phyloP scores from a whole-genome alignment of 257 asterid genomes.

The Prunella vulgaris region DNA sequence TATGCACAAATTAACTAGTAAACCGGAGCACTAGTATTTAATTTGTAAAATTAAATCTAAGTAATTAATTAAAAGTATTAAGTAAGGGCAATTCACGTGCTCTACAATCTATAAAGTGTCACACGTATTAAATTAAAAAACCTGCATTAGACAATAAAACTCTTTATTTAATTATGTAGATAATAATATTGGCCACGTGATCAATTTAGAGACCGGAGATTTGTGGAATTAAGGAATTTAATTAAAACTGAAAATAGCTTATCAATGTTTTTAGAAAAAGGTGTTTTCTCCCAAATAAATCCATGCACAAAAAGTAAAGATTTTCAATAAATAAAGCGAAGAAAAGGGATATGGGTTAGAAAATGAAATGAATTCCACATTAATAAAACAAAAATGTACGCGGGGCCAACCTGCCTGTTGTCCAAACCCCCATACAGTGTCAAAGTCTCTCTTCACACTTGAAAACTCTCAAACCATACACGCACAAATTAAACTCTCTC shows the following conservation, averaged over 20 bases:
- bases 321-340: slow-evolving; percentile 1
- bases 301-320: no score
- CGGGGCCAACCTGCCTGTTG: slow-evolving; percentile 41
- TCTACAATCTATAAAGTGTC: background rate
- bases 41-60: no score
- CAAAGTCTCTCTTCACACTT: slow-evolving; percentile 39
- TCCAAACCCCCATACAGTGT: slow-evolving; percentile 23
- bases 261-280: no score
- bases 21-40: no score
- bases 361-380: slow-evolving; percentile 7
- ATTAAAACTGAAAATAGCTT: no score
- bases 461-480: slow-evolving; percentile 20
- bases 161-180: background rate
- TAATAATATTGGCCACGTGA: background rate
- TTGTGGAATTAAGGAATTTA: background rate
- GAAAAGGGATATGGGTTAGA: slow-evolving; percentile 5
- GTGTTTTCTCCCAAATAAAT: background rate
- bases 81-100: background rate
- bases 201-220: background rate
- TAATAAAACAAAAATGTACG: slow-evolving; percentile 38
- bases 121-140: no score
- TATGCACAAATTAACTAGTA: no score
- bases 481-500: background rate
- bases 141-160: background rate
- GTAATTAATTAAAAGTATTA: no score